Base-by-base conservation (phyloP, 345 rosid species). In the Cardamine occulta region DNA sequence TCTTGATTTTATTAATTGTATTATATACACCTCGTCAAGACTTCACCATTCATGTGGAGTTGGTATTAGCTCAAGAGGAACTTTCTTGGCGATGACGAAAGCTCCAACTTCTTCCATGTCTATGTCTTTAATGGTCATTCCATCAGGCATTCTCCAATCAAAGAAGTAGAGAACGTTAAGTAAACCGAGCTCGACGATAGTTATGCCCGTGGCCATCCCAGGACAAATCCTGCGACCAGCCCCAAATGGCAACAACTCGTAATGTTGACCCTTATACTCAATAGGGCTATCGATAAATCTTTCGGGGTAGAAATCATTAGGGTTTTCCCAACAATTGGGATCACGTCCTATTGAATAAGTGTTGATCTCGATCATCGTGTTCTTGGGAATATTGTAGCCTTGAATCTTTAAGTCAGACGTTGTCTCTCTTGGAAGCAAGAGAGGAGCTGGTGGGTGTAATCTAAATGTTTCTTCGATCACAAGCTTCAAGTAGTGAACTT, bases 151-250 rank as follows among this genome's bases (percentile, higher is more conserved):
- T 34, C 72, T 72, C 86, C 84, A 83, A 49, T 83, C 57, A 28
- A 80, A 80, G 70, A 44, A 72, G 31, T 78, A 81, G 47, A 82
- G 64, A 31, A 80, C 73, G 69, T 80, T 83, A 1, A 82, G 79
- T 2, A 82, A 67, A 7, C 74, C 77, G 17, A 77, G 23, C 42
- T 82, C 86, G 51, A 82, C 66, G 3, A 57, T 74, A 4, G 68
- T 26, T 4, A 55, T 47, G n/a, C 80, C 89, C 69, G 84, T 61
- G 17, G 76, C 19, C 4, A 84, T 49, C 11, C 66, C 91, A 0
- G 86, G 89, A 64, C 91, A 87, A 17, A 48, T 61, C 80, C 91
- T 80, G 49, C 88, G 70, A 1, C 89, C 92, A 7, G 68, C 69
- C 24, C 89, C 92, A 23, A 86, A 86, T 24, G 91, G 84, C 68